phyloP scores from a whole-genome alignment of 1,139 yeast genomes.

The Protomyces pachydermus region DNA sequence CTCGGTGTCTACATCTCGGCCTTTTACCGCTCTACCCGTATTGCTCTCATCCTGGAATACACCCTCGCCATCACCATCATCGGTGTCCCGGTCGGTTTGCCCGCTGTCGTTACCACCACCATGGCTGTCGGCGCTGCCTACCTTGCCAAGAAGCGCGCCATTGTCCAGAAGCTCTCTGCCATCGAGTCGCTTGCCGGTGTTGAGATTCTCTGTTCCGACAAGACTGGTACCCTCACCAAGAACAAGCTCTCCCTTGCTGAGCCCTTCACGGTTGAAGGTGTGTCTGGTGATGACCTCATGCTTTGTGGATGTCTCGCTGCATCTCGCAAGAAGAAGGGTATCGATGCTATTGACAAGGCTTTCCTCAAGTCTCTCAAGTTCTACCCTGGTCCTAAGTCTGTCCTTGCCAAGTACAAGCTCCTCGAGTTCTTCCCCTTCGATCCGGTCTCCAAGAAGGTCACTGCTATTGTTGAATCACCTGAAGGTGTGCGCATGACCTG shows the following conservation, averaged over 20 bases:
- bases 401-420: conserved; percentile 62
- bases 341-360: conserved; percentile 96
- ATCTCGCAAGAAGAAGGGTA: conserved; percentile 97
- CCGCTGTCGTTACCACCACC: conserved; percentile 98
- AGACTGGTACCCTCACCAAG: conserved; percentile 98
- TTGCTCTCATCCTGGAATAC: conserved; percentile 88
- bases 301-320: conserved; percentile 98
- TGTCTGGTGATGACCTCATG: conserved; percentile 94
- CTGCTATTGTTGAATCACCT: conserved; percentile 64
- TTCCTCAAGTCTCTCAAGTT: conserved; percentile 75
- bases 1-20: conserved; percentile 89
- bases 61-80: conserved; percentile 91
- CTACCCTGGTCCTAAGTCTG: conserved; percentile 61
- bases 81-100: conserved; percentile 99
- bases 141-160: conserved; percentile 97
- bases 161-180: conserved; percentile 96
- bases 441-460: conserved; percentile 68
- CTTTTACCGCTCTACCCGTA: conserved; percentile 88
- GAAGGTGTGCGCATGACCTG: conserved; percentile 62
- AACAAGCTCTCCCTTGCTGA: conserved; percentile 93
- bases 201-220: conserved; percentile 97
- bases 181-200: conserved; percentile 99
- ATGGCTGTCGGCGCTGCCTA: conserved; percentile 99
- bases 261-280: conserved; percentile 99
- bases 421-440: conserved; percentile 66